A percentile compares a stretch with the other conserved stretches of the same genome.
phyloP scores from a whole-genome alignment of 495 filamentous ascomycete genomes.

The Penicillium argentinense region DNA sequence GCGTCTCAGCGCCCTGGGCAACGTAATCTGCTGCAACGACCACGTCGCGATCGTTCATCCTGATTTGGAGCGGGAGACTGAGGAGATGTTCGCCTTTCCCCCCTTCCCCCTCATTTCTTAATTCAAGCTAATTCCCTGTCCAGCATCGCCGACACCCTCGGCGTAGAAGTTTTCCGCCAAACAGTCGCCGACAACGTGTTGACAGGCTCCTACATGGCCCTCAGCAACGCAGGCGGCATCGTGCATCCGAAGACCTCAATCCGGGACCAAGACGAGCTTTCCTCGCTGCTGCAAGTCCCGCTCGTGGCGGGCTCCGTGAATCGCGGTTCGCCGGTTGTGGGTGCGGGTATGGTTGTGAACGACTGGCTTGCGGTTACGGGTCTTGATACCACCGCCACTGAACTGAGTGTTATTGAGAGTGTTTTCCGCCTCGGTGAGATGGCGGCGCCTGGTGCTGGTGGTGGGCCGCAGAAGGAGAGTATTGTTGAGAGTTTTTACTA shows the following conservation, averaged over 20 bases:
- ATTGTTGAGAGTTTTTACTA: conserved; percentile 99
- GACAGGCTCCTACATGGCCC: conserved; percentile 90
- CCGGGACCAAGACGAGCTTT: conserved; percentile 97
- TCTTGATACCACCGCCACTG: conserved; percentile 93
- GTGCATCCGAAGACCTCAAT: conserved; percentile 96
- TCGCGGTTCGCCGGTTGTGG: conserved; percentile 88
- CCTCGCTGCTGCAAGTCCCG: conserved; percentile 88
- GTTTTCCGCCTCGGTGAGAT: conserved; percentile 90
- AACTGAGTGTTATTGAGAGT: conserved; percentile 92
- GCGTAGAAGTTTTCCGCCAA: conserved; percentile 97
- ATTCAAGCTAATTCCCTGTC: background rate
- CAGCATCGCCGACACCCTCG: conserved; percentile 87
- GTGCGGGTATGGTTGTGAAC: conserved; percentile 98
- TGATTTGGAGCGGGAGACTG: conserved; percentile 94
- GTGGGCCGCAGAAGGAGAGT: conserved; percentile 84
- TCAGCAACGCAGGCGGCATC: conserved; percentile 94
- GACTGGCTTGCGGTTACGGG: conserved; percentile 99
- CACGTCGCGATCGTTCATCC: conserved; percentile 95
- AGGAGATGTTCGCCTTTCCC: conserved; percentile 65
- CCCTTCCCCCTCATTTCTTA: background rate
- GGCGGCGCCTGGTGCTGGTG: conserved; percentile 53
- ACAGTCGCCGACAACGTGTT: conserved; percentile 96
- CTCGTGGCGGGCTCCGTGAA: conserved; percentile 93
- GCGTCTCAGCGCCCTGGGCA: conserved; percentile 90
- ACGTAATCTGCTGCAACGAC: conserved; percentile 95